Evolutionary conservation across 2,329 filamentous ascomycete genomes (phyloP).

Genomic region (Drechslera avenae): DNA sequence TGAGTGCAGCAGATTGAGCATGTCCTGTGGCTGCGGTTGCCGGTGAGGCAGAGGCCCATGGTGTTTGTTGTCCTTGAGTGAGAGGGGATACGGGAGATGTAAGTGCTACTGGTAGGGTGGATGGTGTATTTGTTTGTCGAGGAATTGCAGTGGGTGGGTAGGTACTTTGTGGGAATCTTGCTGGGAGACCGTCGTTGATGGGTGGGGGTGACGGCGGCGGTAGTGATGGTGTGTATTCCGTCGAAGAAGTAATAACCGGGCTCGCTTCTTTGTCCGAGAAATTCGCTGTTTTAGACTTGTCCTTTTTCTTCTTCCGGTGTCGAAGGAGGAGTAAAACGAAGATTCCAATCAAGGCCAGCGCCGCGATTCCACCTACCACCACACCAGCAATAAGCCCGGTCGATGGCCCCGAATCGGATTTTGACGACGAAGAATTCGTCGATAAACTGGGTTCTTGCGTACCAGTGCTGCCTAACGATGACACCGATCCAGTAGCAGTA

Average conservation of each 20-base stretch:
- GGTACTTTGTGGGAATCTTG: not conserved
- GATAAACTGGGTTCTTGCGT: not conserved
- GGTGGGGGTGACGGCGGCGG: not conserved
- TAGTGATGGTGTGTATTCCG: not conserved
- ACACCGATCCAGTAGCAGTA: not conserved
- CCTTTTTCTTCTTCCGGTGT: slow-evolving; percentile 9
- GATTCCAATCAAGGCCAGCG: slow-evolving; percentile 14
- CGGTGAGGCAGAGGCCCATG: slow-evolving; percentile 3
- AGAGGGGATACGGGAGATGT: slow-evolving; percentile 4
- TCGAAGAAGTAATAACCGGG: not conserved
- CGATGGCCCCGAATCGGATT: slow-evolving; percentile 3
- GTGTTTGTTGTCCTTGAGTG: not conserved
- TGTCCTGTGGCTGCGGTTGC: not conserved
- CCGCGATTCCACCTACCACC: slow-evolving; percentile 17
- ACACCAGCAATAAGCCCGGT: slow-evolving; percentile 18
- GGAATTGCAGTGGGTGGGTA: not conserved
- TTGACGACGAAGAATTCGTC: slow-evolving; percentile 1
- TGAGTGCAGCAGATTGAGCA: too few species aligned
- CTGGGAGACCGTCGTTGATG: not conserved
- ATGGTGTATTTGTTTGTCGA: not conserved
- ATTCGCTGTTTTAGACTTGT: not conserved
- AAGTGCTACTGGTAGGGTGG: not conserved
- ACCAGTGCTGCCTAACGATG: not conserved
- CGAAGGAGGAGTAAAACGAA: slow-evolving; percentile 17
- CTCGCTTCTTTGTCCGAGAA: slow-evolving; percentile 5